Percentiles rank a stretch among this genome's conserved stretches.
phyloP scores from a whole-genome alignment of 495 filamentous ascomycete genomes.

The Tuber aestivum region DNA sequence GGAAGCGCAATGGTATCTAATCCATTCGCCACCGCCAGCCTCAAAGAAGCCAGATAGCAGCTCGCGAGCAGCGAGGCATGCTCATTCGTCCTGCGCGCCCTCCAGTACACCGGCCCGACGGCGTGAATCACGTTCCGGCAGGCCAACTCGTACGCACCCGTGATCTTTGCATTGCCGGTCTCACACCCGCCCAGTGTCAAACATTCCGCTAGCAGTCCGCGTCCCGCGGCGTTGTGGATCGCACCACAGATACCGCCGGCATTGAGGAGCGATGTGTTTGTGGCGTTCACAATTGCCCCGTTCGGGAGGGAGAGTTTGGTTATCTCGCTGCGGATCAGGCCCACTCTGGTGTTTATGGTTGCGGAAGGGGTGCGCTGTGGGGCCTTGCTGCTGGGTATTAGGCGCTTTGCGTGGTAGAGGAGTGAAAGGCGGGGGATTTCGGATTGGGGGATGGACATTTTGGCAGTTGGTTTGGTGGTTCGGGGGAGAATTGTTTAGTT shows the following conservation, averaged over 20 bases:
- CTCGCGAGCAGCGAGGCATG: slow-evolving; percentile 41
- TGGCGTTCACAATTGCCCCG: slow-evolving; percentile 88
- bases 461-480: neutral
- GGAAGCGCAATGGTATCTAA: slow-evolving; percentile 73
- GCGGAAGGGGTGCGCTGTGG: slow-evolving; percentile 46
- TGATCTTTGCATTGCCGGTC: slow-evolving; percentile 80
- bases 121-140: slow-evolving; percentile 77
- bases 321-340: slow-evolving; percentile 70
- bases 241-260: slow-evolving; percentile 85
- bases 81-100: slow-evolving; percentile 38
- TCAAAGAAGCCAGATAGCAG: slow-evolving; percentile 71
- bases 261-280: slow-evolving; percentile 69
- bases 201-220: slow-evolving; percentile 58
- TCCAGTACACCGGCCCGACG: slow-evolving; percentile 76
- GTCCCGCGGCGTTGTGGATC: slow-evolving; percentile 80
- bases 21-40: slow-evolving; percentile 61
- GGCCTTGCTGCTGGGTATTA: slow-evolving; percentile 41
- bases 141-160: slow-evolving; percentile 66
- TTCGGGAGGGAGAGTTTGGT: slow-evolving; percentile 60
- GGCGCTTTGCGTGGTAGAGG: slow-evolving; percentile 42
- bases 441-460: slow-evolving; percentile 24
- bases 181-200: slow-evolving; percentile 59
- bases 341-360: slow-evolving; percentile 64
- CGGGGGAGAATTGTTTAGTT: neutral
- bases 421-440: slow-evolving; percentile 34